Base-by-base conservation (phyloP, 495 filamentous ascomycete species). In the Xanthoparmelia taractica region DNA sequence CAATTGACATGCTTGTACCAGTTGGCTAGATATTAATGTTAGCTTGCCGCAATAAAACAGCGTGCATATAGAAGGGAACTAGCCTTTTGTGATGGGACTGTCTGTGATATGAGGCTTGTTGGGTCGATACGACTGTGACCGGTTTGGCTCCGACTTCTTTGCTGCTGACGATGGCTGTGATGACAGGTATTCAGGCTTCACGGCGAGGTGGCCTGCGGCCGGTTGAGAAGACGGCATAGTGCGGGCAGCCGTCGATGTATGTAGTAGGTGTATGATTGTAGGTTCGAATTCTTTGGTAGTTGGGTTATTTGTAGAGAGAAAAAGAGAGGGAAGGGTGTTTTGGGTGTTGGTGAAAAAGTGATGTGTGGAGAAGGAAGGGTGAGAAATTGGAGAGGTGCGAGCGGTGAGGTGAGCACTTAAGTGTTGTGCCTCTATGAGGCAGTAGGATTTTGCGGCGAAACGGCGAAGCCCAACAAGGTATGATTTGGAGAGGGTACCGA, bases 1-100 rank as follows among this genome's bases (percentile, higher is more conserved):
- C 94, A 97, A 81, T 97, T 92, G 82, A 97, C 84, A 71, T 97
- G 95, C 74, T 95, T 90, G 79, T 93, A 87, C 92, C 92, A 97
- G 79, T 99, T 99, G 66, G 79, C 70, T 73, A 80, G 81, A 59
- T 90, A 96, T 63, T 4, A 11, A 6, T 18, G 50, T 54, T 25
- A 54, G 50, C 50, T 33, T 54, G 15, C 17, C 5, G 10, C 8
- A 54, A 1, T 15, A 11, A 18, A 54, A 10, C 25, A n/a, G 0
- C 0, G 6, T 29, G 48, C 29, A 13, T 11, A n/a, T 23, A 31
- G 27, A 27, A 7, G 17, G 13, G 13, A 7, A 1, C 2, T 7
- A 8, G 33, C 50, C 50, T 54, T 20, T 54, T 20, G 50, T 54
- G 27, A 97, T 86, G 56, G 87, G 85, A 29, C 79, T 81, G 58